phyloP scores from a whole-genome alignment of 495 filamentous ascomycete species.

The Gamarada debralockiae region DNA sequence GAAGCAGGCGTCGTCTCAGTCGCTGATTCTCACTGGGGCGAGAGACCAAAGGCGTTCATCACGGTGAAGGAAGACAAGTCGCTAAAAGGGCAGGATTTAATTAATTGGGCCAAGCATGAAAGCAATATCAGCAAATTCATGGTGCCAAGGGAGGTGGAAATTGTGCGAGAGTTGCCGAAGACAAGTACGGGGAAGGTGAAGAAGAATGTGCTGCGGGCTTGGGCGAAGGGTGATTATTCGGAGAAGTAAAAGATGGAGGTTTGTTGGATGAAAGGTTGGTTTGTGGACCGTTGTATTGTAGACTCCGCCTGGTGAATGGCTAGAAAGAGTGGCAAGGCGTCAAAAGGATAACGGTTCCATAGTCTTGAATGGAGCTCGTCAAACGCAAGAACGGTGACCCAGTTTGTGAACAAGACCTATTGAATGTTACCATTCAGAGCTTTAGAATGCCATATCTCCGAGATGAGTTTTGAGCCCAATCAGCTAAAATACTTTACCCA shows the following conservation, averaged over 20 bases:
- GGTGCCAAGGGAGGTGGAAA: constrained; percentile 90
- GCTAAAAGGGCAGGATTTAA: constrained; percentile 66
- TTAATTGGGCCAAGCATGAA: constrained; percentile 78
- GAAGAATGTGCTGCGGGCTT: constrained; percentile 92
- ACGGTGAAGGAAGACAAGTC: constrained; percentile 65
- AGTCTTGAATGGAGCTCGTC: too few relatives aligned
- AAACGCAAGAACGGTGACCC: too few relatives aligned
- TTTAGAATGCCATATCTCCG: too few relatives aligned
- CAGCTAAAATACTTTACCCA: too few relatives aligned
- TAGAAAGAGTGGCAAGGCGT: too few relatives aligned
- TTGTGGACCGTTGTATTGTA: too few relatives aligned
- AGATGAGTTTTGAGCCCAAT: too few relatives aligned
- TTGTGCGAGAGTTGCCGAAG: constrained; percentile 87
- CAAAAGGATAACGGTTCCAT: too few relatives aligned
- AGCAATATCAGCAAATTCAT: constrained; percentile 88
- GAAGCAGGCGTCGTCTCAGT: constrained; percentile 92
- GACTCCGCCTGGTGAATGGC: too few relatives aligned
- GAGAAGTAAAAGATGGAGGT: constrained; percentile 6
- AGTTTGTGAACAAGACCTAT: too few relatives aligned
- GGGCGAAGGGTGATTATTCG: constrained; percentile 24
- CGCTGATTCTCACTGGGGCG: constrained; percentile 88
- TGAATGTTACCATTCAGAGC: too few relatives aligned
- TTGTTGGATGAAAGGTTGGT: too few relatives aligned
- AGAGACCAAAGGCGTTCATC: constrained; percentile 89
- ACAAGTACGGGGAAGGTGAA: constrained; percentile 94